Conservation (phyloP, 2,329 filamentous ascomycete species). For the Ceratocystis destructans region DNA sequence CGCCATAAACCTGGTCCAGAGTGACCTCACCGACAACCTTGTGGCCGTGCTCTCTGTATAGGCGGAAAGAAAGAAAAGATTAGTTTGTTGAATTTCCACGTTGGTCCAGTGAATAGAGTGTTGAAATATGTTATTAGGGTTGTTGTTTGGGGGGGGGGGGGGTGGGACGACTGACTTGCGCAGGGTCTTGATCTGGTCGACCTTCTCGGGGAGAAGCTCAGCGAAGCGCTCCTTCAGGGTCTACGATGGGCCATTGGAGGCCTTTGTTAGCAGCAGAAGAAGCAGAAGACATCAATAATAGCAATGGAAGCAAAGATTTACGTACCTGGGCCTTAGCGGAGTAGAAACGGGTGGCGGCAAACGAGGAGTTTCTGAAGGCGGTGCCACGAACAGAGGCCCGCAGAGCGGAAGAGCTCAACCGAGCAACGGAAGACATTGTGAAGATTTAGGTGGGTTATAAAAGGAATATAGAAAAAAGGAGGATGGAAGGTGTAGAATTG, state of each 20-base stretch:
- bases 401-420: constrained; percentile 68
- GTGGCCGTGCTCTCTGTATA: constrained; percentile 69
- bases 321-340: constrained; percentile 77
- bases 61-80: background rate
- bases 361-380: constrained; percentile 56
- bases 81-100: constrained; percentile 4
- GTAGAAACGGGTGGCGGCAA: constrained; percentile 79
- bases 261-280: constrained; percentile 17
- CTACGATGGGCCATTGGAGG: constrained; percentile 33
- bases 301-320: constrained; percentile 1
- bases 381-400: constrained; percentile 59
- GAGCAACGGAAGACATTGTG: constrained; percentile 72
- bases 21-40: constrained; percentile 97
- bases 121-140: background rate
- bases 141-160: no score
- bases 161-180: constrained; percentile 56
- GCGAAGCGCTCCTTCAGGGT: constrained; percentile 97
- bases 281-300: background rate
- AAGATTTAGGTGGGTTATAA: constrained; percentile 21
- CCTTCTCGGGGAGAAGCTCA: constrained; percentile 86
- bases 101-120: background rate
- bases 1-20: constrained; percentile 97
- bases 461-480: constrained; percentile 22
- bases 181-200: constrained; percentile 98
- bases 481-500: background rate